These are phyloP conservation scores for Rhizopus arrhizus DNA, from an alignment of 371 early-diverging fungal species.

Conservation along the genomic window DNA sequence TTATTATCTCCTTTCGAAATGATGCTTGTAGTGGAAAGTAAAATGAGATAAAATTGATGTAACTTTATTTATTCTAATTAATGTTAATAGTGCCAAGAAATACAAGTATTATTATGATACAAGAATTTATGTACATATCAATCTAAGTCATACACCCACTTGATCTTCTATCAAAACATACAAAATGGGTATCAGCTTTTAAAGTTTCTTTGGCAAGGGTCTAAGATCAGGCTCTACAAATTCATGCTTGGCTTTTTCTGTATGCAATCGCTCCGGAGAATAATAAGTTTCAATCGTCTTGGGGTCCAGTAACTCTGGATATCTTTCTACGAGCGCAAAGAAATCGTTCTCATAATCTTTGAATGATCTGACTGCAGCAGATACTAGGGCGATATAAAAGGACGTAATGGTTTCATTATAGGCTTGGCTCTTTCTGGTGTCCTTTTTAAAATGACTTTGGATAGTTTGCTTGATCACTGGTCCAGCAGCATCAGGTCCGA, in stretches of 20 bases:
- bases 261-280: slow-evolving; percentile 42
- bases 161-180: no score
- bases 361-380: slow-evolving; percentile 43
- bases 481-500: slow-evolving; percentile 40
- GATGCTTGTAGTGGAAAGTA: no score
- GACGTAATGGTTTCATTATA: slow-evolving; percentile 65
- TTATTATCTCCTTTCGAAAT: no score
- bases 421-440: slow-evolving; percentile 31
- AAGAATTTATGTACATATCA: no score
- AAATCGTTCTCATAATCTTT: slow-evolving; percentile 49
- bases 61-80: no score
- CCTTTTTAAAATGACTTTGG: slow-evolving; percentile 46
- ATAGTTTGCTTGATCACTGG: slow-evolving; percentile 53
- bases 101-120: no score
- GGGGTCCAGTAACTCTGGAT: slow-evolving; percentile 48
- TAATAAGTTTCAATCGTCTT: slow-evolving; percentile 52
- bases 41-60: no score
- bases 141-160: no score
- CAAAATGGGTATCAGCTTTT: neutral
- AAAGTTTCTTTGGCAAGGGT: slow-evolving; percentile 35
- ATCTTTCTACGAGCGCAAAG: slow-evolving; percentile 52
- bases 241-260: slow-evolving; percentile 38
- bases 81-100: no score
- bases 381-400: slow-evolving; percentile 55
- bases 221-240: slow-evolving; percentile 51